phyloP scores from a whole-genome alignment of 176 grass and related monocot species.

The Paspalum notatum region DNA sequence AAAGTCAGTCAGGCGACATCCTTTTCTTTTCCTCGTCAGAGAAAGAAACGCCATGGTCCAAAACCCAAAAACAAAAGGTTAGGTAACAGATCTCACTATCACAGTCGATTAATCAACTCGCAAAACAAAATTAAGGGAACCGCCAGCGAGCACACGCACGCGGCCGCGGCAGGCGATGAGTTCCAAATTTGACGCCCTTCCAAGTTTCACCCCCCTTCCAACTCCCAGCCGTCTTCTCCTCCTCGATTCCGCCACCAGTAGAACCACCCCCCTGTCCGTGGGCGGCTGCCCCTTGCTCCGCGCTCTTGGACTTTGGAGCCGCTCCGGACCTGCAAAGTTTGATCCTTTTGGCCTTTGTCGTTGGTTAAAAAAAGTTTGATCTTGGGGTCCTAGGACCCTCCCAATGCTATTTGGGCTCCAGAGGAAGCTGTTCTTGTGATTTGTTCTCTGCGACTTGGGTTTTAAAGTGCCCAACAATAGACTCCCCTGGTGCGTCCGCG shows the following conservation, averaged over 20 bases:
- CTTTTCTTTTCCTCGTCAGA: too few species aligned
- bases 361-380: neutral
- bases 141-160: too few species aligned
- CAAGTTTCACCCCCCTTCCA: neutral
- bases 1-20: too few species aligned
- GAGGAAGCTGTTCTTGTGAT: neutral
- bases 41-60: too few species aligned
- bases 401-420: neutral
- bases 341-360: neutral
- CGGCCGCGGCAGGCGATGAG: slow-evolving; percentile 3
- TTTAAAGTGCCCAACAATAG: neutral
- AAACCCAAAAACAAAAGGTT: too few species aligned
- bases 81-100: too few species aligned
- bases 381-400: neutral
- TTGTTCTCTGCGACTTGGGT: neutral
- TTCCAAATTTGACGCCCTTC: slow-evolving; percentile 41
- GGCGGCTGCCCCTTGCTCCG: neutral
- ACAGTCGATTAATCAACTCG: too few species aligned
- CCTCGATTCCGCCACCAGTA: neutral
- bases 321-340: neutral
- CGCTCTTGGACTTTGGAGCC: neutral
- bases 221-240: neutral
- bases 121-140: too few species aligned
- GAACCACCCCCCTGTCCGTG: neutral
- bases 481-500: neutral